These are phyloP conservation scores for Pelargonium hybrid DNA, from an alignment of 441 rosid genomes.

Conservation along the genomic window DNA sequence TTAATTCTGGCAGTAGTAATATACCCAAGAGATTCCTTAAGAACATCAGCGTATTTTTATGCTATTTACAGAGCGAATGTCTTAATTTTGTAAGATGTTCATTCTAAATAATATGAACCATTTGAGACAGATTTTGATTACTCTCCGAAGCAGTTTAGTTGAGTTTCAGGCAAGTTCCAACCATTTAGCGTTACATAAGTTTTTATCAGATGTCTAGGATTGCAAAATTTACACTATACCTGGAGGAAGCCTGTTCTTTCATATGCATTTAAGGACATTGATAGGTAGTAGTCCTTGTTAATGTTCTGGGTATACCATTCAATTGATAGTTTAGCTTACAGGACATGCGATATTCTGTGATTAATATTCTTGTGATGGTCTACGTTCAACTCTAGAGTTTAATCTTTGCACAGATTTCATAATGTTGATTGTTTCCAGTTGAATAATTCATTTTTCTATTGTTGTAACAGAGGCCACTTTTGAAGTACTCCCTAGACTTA, in stretches of 20 bases:
- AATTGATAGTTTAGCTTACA: neutral
- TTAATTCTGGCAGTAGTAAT: too few relatives aligned
- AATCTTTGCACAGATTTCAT: neutral
- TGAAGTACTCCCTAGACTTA: conserved; percentile 90
- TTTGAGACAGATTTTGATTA: neutral
- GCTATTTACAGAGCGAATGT: too few relatives aligned
- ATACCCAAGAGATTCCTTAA: too few relatives aligned
- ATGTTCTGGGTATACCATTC: neutral
- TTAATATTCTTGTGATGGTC: neutral
- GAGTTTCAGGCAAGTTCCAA: neutral
- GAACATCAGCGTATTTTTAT: too few relatives aligned
- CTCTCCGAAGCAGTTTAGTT: neutral
- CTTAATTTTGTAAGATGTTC: neutral
- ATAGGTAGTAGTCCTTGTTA: neutral
- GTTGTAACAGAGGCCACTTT: conserved; percentile 75
- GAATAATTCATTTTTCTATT: neutral
- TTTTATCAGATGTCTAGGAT: neutral
- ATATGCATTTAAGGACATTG: neutral
- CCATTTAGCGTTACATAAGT: neutral
- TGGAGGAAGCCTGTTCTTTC: neutral
- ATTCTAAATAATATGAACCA: neutral
- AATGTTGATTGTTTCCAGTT: neutral
- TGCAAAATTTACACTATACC: neutral
- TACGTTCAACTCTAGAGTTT: neutral
- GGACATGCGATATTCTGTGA: neutral